phyloP scores from a whole-genome alignment of 2,329 filamentous ascomycete species.

The Gyromitra esculenta region DNA sequence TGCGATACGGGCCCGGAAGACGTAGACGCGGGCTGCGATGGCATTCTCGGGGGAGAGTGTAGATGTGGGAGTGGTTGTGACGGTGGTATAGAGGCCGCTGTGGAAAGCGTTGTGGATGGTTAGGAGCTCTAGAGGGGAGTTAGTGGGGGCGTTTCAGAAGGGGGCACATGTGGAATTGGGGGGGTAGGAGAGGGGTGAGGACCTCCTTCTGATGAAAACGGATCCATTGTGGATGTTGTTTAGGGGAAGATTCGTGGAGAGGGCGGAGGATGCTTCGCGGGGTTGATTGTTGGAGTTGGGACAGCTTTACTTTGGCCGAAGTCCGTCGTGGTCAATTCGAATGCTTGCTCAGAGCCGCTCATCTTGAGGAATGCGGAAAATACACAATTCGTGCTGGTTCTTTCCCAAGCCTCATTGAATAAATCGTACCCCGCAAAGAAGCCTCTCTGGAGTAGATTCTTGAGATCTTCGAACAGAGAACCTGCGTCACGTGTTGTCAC shows the following conservation, averaged over 20 bases:
- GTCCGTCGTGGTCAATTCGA: constrained; percentile 16
- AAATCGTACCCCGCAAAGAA: neutral
- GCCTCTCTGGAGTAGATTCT: neutral
- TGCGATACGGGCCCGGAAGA: constrained; percentile 83
- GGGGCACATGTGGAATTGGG: neutral
- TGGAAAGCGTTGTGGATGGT: constrained; percentile 77
- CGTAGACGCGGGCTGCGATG: constrained; percentile 78
- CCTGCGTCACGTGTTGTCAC: no score
- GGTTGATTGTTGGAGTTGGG: constrained; percentile 13
- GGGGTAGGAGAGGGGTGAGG: neutral
- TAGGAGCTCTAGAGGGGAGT: constrained; percentile 67
- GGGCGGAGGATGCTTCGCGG: neutral
- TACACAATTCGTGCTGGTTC: neutral
- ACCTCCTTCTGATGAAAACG: constrained; percentile 73
- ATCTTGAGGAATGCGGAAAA: neutral
- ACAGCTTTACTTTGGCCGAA: constrained; percentile 1
- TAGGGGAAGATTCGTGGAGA: neutral
- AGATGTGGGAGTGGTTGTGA: constrained; percentile 84
- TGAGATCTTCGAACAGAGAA: neutral
- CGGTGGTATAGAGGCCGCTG: constrained; percentile 85
- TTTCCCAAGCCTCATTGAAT: neutral
- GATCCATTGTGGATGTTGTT: constrained; percentile 67
- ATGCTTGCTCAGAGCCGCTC: neutral
- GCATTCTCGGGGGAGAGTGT: constrained; percentile 81
- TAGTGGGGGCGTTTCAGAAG: constrained; percentile 26